These are phyloP conservation scores for Dicorynia guianensis DNA, from an alignment of 306 rosid species.

Conservation along the genomic window DNA sequence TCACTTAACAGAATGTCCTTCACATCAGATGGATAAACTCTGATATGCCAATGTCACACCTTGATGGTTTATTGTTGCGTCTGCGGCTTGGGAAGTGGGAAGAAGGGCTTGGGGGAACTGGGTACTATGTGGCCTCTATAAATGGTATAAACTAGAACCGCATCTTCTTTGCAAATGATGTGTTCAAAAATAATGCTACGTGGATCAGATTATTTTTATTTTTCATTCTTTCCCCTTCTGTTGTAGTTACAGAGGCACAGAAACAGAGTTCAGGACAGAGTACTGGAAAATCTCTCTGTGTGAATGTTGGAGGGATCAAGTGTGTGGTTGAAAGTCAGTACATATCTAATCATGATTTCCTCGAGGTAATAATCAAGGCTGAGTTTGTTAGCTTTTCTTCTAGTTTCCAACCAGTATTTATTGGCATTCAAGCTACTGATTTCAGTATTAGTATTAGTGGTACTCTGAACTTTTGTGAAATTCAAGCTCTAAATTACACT, in stretches of 20 bases:
- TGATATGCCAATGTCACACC: conserved; percentile 53
- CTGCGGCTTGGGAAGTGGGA: conserved; percentile 91
- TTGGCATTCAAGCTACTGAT: conserved; percentile 21
- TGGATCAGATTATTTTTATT: neutral
- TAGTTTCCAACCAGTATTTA: neutral
- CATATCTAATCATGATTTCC: conserved; percentile 88
- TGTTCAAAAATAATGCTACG: conserved; percentile 9
- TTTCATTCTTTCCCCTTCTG: conserved; percentile 19
- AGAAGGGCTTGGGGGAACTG: conserved; percentile 81
- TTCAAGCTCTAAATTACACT: conserved; percentile 8
- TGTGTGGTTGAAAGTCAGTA: conserved; percentile 70
- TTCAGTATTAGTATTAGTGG: neutral
- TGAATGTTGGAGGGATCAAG: conserved; percentile 66
- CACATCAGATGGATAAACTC: conserved; percentile 74
- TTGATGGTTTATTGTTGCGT: conserved; percentile 90
- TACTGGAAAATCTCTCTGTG: conserved; percentile 56
- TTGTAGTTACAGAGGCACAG: conserved; percentile 55
- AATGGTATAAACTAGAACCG: conserved; percentile 61
- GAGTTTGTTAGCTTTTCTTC: conserved; percentile 14
- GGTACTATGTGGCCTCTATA: conserved; percentile 86
- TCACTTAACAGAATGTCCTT: conserved; percentile 40
- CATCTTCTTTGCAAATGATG: conserved; percentile 26
- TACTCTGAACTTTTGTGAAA: conserved; percentile 13
- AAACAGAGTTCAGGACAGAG: conserved; percentile 46
- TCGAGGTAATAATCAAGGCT: conserved; percentile 66